Conservation (phyloP, 225 moss, liverwort and hornwort species). For the Bryoerythrophyllum caledonicum region DNA sequence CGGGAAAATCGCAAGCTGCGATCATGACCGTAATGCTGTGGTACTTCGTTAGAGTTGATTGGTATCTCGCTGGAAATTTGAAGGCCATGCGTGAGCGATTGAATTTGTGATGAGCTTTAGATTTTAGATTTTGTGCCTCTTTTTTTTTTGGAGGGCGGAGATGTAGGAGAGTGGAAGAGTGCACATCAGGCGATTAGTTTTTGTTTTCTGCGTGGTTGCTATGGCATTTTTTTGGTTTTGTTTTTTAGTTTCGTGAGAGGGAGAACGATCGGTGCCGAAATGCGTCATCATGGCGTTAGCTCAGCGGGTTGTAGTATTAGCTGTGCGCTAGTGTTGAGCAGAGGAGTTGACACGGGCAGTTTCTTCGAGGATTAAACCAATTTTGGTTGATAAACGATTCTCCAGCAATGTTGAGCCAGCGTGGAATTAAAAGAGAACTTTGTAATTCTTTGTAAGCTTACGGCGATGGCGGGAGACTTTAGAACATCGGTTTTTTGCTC, state of each 20-base stretch:
- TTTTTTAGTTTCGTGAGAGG: no score
- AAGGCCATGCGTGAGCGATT: neutral
- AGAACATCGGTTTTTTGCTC: neutral
- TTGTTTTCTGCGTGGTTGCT: neutral
- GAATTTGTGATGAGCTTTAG: constrained; percentile 9
- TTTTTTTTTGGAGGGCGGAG: constrained; percentile 13
- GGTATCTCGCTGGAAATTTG: neutral
- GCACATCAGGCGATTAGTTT: neutral
- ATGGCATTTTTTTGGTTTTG: neutral
- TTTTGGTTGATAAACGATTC: neutral
- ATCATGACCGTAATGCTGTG: constrained; percentile 11
- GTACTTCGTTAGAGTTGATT: neutral
- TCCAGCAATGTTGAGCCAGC: constrained; percentile 12
- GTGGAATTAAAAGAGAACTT: neutral
- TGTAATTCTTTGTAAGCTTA: neutral
- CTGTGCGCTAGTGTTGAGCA: neutral
- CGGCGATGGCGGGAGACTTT: constrained; percentile 1
- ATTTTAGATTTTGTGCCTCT: neutral
- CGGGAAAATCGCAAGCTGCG: constrained; percentile 6
- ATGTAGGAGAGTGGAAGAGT: constrained; percentile 14
- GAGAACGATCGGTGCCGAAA: neutral
- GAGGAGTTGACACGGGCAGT: neutral
- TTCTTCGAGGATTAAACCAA: neutral
- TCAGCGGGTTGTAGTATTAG: neutral
- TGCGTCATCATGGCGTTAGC: constrained; percentile 8